Percentiles rank a stretch among this genome's conserved stretches.
These are phyloP conservation scores for Dryadomyces quercus-mongolicae DNA, from an alignment of 2,329 filamentous ascomycete species.

Conservation along the genomic window DNA sequence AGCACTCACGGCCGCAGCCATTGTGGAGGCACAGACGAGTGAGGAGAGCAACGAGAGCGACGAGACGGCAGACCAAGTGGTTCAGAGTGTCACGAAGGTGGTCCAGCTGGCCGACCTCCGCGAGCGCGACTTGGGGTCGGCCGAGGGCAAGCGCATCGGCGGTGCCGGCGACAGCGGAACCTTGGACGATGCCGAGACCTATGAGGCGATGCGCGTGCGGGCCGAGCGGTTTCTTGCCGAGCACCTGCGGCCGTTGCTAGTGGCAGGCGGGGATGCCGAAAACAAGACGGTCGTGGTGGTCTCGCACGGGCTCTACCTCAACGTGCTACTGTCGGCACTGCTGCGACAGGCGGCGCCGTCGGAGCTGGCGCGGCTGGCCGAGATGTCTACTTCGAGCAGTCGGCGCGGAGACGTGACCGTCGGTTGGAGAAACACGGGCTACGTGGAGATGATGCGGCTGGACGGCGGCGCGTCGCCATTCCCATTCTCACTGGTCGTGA, in stretches of 20 bases:
- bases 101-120: slow-evolving; percentile 39
- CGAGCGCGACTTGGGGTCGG: slow-evolving; percentile 63
- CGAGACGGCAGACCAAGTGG: too few relatives aligned
- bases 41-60: too few relatives aligned
- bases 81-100: slow-evolving; percentile 14
- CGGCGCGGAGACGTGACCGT: slow-evolving; percentile 16
- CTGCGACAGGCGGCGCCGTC: slow-evolving; percentile 35
- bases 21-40: slow-evolving; percentile 34
- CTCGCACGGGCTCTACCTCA: slow-evolving; percentile 73
- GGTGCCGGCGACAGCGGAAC: neutral
- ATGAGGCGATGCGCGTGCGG: slow-evolving; percentile 51
- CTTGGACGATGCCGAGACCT: slow-evolving; percentile 48
- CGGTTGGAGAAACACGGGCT: slow-evolving; percentile 43
- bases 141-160: slow-evolving; percentile 52
- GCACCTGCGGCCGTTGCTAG: slow-evolving; percentile 47
- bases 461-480: neutral
- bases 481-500: neutral
- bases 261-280: slow-evolving; percentile 13
- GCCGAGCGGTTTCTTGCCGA: slow-evolving; percentile 53
- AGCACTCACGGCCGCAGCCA: slow-evolving; percentile 54
- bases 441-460: slow-evolving; percentile 20
- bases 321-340: slow-evolving; percentile 53
- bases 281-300: slow-evolving; percentile 50
- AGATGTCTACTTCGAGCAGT: neutral
- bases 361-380: slow-evolving; percentile 12